Base-by-base conservation (phyloP, 108 stramenopile species). In the Chaetoceros tenuissimus region DNA sequence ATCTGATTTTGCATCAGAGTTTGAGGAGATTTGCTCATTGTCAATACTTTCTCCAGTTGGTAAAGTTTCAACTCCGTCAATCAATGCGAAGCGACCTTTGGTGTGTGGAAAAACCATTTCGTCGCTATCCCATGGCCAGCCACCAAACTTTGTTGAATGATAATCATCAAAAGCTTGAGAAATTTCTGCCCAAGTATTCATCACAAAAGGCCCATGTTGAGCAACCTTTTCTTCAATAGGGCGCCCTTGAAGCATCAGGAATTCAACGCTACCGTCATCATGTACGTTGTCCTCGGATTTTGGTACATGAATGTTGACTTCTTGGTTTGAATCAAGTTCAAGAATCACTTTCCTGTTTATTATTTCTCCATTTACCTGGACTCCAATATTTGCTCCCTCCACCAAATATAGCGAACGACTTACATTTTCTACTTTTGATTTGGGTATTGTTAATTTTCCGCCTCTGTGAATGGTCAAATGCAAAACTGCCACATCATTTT, bases 151-250 rank as follows among this genome's bases (percentile, higher is more conserved):
- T 1, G 86, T 87, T 30, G 57, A 46, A 53, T 60, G 68, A 63
- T 88, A 95, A 68, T 95, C 94, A 44, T 24, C 19, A 57, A 85
- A 81, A 16, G 91, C 88, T 57, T 92, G 73, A 20, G 47, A 16
- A 49, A 95, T 86, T 63, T 92, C 94, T 7, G 82, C 48, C 28
- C 51, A 59, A 25, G 85, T 85, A 65, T 90, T 91, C 94, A 95
- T 95, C 13, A 91, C 94, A 68, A 95, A 95, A 0, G 94, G 94
- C 13, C 94, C 94, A 30, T 85, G 69, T 53, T 84, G 82, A 1
- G 72, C 88, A 2, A 95, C 86, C 0, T 89, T 87, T 67, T 95
- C 82, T 27, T 76, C 71, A 55, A 84, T 82, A 18, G 81, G 80
- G 59, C 68, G 78, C 0, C 87, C 87, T 51, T 81, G 82, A 27